phyloP scores from a whole-genome alignment of 169 alveolate species.

The Babesia microti region DNA sequence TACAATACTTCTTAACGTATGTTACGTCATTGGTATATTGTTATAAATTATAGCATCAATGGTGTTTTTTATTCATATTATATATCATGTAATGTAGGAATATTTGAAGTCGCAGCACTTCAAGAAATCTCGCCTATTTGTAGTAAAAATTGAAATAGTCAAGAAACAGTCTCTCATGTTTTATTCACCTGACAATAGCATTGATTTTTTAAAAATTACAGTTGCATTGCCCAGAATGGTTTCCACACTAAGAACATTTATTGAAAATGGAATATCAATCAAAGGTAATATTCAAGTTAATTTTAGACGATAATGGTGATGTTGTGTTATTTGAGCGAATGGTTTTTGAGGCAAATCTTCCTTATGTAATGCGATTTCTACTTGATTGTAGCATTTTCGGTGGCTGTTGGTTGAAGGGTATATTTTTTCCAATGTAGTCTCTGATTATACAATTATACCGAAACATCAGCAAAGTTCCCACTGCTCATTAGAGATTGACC shows the following conservation, averaged over 20 bases:
- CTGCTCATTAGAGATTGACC: constrained; percentile 47
- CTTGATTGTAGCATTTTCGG: constrained; percentile 89
- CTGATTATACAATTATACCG: constrained; percentile 7
- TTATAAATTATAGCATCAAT: no score
- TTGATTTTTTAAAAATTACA: constrained; percentile 64
- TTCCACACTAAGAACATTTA: constrained; percentile 59
- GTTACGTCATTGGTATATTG: neutral
- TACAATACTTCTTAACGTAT: constrained; percentile 20
- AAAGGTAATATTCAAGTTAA: constrained; percentile 9
- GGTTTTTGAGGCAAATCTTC: constrained; percentile 88
- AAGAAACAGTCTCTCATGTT: constrained; percentile 59
- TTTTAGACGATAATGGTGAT: constrained; percentile 9
- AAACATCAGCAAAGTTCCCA: constrained; percentile 21
- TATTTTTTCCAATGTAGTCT: constrained; percentile 33
- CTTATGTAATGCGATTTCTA: constrained; percentile 90
- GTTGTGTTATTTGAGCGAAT: constrained; percentile 36
- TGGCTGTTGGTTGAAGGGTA: constrained; percentile 84
- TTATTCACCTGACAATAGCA: constrained; percentile 44
- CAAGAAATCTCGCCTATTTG: constrained; percentile 48
- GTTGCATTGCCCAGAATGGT: constrained; percentile 71
- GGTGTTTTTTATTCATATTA: no score
- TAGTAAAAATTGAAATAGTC: constrained; percentile 45
- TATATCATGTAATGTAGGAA: constrained; percentile 25
- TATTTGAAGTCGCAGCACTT: constrained; percentile 40
- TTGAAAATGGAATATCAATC: constrained; percentile 62